A percentile compares a stretch with the other conserved stretches of the same genome.
These are phyloP conservation scores for Arthrobotrys musiformis DNA, from an alignment of 2,329 filamentous ascomycete species.

Conservation along the genomic window DNA sequence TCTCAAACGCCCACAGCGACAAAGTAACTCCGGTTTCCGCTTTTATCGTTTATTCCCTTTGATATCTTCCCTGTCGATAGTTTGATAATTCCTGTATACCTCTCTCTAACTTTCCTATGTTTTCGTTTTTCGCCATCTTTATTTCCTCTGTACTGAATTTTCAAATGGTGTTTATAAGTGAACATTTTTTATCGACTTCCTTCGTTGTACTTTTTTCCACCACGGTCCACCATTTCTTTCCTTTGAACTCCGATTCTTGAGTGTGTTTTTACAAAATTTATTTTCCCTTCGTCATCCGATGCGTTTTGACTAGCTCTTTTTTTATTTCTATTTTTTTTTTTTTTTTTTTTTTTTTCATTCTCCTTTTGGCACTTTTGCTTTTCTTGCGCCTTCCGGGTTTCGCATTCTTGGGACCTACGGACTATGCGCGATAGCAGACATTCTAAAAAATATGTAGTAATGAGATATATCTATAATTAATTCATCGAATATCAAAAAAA, in stretches of 20 bases:
- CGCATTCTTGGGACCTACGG: background rate
- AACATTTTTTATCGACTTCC: constrained; percentile 55
- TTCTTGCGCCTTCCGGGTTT: constrained; percentile 2
- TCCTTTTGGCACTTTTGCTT: background rate
- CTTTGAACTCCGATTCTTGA: constrained; percentile 55
- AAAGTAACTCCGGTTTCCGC: constrained; percentile 40
- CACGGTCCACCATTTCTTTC: constrained; percentile 52
- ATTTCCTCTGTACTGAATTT: constrained; percentile 28
- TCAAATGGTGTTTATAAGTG: constrained; percentile 47
- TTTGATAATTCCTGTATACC: constrained; percentile 52
- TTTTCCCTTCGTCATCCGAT: constrained; percentile 22
- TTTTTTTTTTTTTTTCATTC: constrained; percentile 11
- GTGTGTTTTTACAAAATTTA: constrained; percentile 56
- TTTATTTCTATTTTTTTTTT: background rate
- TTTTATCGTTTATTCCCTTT: constrained; percentile 11
- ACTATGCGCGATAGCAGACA: background rate
- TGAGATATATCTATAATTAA: constrained; percentile 34
- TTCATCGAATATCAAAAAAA: constrained; percentile 3
- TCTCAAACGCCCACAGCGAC: constrained; percentile 41
- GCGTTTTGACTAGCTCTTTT: constrained; percentile 4
- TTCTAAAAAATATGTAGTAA: constrained; percentile 29
- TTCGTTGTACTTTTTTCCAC: constrained; percentile 57
- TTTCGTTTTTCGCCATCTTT: constrained; percentile 22
- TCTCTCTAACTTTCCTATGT: constrained; percentile 28
- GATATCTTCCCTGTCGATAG: constrained; percentile 49